Conservation (phyloP, 352 stramenopile genomes). For the Phytophthora hybrid region DNA sequence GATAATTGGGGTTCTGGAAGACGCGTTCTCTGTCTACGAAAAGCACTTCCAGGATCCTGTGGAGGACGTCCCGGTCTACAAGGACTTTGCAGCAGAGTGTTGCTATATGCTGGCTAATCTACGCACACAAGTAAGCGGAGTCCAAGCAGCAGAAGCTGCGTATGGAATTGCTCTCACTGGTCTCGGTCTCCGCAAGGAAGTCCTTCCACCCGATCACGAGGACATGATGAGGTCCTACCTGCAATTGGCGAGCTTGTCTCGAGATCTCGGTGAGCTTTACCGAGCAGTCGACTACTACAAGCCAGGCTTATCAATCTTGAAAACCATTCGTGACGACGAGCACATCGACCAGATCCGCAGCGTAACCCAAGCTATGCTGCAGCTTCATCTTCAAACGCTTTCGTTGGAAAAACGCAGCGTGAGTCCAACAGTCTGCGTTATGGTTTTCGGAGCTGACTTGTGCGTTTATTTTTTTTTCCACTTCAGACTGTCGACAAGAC, state of each 20-base stretch:
- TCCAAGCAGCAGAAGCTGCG: slow-evolving; percentile 44
- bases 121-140: slow-evolving; percentile 23
- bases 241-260: slow-evolving; percentile 54
- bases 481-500: slow-evolving; percentile 55
- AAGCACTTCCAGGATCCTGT: slow-evolving; percentile 41
- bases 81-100: slow-evolving; percentile 43
- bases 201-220: slow-evolving; percentile 30
- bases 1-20: slow-evolving; percentile 58
- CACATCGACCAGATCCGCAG: slow-evolving; percentile 42
- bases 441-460: slow-evolving; percentile 16
- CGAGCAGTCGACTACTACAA: slow-evolving; percentile 67
- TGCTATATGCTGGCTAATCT: slow-evolving; percentile 50
- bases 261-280: slow-evolving; percentile 55
- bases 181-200: slow-evolving; percentile 47
- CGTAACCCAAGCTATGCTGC: slow-evolving; percentile 52
- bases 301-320: slow-evolving; percentile 44
- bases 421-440: slow-evolving; percentile 15
- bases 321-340: slow-evolving; percentile 34
- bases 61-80: slow-evolving; percentile 31
- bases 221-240: slow-evolving; percentile 54
- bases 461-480: neutral
- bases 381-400: slow-evolving; percentile 48
- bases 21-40: slow-evolving; percentile 65
- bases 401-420: slow-evolving; percentile 47
- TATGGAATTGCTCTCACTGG: slow-evolving; percentile 53